phyloP scores from a whole-genome alignment of 148 eudicot species.

The Rhododendron molle region DNA sequence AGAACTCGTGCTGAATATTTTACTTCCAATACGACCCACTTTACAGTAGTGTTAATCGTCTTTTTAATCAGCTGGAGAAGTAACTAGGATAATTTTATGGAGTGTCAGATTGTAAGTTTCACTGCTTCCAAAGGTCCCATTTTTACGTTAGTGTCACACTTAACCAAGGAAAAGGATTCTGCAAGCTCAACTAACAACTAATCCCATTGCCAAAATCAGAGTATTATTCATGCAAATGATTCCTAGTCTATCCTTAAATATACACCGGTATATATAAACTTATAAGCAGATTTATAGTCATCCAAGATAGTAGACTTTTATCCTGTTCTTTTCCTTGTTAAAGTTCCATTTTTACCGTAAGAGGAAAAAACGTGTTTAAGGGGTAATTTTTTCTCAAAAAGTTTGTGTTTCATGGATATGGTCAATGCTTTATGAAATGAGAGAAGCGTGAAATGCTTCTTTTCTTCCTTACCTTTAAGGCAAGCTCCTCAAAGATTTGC shows the following conservation, averaged over 20 bases:
- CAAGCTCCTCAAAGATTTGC: slow-evolving; percentile 86
- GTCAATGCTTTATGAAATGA: neutral
- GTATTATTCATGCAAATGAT: neutral
- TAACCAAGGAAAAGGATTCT: neutral
- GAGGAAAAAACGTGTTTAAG: neutral
- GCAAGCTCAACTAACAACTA: neutral
- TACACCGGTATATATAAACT: neutral
- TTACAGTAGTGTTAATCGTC: neutral
- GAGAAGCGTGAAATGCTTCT: neutral
- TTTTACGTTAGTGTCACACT: neutral
- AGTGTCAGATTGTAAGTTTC: neutral
- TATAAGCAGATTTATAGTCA: neutral
- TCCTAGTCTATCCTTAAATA: neutral
- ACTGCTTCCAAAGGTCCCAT: neutral
- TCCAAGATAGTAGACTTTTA: neutral
- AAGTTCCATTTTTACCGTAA: neutral
- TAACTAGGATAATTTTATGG: neutral
- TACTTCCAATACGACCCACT: neutral
- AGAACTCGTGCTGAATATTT: neutral
- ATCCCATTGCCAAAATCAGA: slow-evolving; percentile 1
- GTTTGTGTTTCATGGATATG: neutral
- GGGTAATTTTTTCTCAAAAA: neutral
- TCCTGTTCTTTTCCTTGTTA: neutral
- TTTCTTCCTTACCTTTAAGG: slow-evolving; percentile 56
- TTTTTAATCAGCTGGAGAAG: neutral